Evolutionary conservation across 371 early-diverging fungal genomes (phyloP).

Genomic region (Mucor irregularis): DNA sequence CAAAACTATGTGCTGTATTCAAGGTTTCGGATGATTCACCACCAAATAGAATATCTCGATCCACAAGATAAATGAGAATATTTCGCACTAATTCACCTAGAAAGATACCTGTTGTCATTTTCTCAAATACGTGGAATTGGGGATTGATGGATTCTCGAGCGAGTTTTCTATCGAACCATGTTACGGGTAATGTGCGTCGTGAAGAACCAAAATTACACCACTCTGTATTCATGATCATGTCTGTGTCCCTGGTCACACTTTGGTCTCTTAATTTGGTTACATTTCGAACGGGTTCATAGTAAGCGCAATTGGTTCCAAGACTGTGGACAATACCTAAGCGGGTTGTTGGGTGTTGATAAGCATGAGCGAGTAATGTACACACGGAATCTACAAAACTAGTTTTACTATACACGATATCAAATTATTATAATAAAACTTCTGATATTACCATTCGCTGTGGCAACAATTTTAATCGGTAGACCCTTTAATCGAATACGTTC

Average conservation of each 20-base stretch:
- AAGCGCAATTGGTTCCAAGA: constrained; percentile 95
- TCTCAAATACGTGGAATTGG: constrained; percentile 84
- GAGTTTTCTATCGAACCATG: constrained; percentile 80
- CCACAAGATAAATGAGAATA: constrained; percentile 75
- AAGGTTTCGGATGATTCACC: constrained; percentile 66
- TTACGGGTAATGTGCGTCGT: constrained; percentile 72
- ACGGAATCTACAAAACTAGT: constrained; percentile 71
- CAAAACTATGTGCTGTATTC: constrained; percentile 69
- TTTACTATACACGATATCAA: neutral
- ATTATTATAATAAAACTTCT: constrained; percentile 21
- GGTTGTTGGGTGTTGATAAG: constrained; percentile 83
- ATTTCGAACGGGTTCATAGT: constrained; percentile 73
- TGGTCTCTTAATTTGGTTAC: constrained; percentile 67
- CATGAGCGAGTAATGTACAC: constrained; percentile 88
- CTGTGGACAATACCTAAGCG: constrained; percentile 90
- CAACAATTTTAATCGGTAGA: constrained; percentile 46
- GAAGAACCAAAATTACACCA: constrained; percentile 85
- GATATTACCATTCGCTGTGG: constrained; percentile 69
- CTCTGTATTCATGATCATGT: constrained; percentile 92
- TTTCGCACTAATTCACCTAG: constrained; percentile 87
- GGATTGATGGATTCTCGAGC: constrained; percentile 80
- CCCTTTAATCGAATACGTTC: constrained; percentile 40
- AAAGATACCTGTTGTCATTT: constrained; percentile 96
- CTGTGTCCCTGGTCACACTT: constrained; percentile 34
- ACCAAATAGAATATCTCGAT: constrained; percentile 73